Evolutionary conservation across 2,329 filamentous ascomycete genomes (phyloP).

Genomic region (Bipolaris zeicola): DNA sequence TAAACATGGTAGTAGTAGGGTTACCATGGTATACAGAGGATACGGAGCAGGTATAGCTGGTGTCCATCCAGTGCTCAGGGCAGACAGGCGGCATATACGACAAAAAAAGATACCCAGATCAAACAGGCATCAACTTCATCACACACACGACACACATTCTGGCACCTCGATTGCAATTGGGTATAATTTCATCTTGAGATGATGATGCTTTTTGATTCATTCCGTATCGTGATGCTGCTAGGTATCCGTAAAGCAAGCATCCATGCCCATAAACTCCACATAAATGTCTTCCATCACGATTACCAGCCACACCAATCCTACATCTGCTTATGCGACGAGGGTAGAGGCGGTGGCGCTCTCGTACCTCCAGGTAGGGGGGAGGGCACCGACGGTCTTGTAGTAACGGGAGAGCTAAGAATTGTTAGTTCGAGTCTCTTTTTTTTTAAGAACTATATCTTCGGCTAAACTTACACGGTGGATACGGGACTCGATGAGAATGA

Average conservation of each 20-base stretch:
- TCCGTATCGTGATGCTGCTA: constrained; percentile 44
- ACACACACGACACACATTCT: background rate
- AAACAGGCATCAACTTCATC: constrained; percentile 15
- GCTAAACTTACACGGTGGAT: constrained; percentile 76
- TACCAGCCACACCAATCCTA: constrained; percentile 29
- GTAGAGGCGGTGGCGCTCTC: constrained; percentile 85
- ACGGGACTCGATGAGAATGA: constrained; percentile 99
- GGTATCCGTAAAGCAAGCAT: constrained; percentile 46
- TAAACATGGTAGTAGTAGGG: too few species aligned
- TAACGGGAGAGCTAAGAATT: constrained; percentile 77
- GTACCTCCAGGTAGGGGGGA: constrained; percentile 97
- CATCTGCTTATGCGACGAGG: constrained; percentile 50
- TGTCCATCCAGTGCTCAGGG: background rate
- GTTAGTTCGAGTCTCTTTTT: background rate
- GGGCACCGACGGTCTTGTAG: constrained; percentile 93
- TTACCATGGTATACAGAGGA: too few species aligned
- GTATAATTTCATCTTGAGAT: constrained; percentile 31
- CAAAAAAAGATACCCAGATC: constrained; percentile 28
- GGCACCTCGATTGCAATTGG: constrained; percentile 22
- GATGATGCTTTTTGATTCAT: constrained; percentile 47
- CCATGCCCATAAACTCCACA: constrained; percentile 45
- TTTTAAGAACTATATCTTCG: background rate
- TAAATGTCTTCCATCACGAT: constrained; percentile 35
- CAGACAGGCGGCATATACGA: constrained; percentile 6
- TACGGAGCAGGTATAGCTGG: background rate